Percentiles rank a stretch among this genome's conserved stretches.
Evolutionary conservation across 179 eudicot genomes (phyloP).

Genomic region (Drosera spatulata): DNA sequence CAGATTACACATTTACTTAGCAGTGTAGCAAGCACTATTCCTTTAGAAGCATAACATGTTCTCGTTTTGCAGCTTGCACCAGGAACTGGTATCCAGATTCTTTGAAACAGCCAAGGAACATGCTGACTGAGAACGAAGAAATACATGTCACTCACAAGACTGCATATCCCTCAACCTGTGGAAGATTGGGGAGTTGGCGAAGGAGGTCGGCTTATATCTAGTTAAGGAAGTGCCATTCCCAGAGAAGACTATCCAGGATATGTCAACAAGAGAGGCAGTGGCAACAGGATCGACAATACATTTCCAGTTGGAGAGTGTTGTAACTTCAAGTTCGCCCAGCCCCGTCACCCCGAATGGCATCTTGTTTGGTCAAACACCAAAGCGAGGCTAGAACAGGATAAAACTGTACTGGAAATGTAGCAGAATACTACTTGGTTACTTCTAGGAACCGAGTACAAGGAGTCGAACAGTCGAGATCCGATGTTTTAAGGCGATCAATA

Average conservation of each 20-base stretch:
- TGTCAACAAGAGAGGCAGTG: conserved; percentile 21
- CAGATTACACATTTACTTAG: no score
- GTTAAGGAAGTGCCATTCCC: conserved; percentile 4
- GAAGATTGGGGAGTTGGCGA: conserved; percentile 11
- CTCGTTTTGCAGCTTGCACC: no score
- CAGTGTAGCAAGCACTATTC: no score
- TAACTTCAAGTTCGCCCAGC: conserved; percentile 7
- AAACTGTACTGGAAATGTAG: no score
- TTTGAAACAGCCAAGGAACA: no score
- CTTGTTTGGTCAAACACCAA: background rate
- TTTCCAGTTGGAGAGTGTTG: conserved; percentile 16
- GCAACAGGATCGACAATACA: conserved; percentile 2
- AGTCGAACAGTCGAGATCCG: no score
- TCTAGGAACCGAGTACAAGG: no score
- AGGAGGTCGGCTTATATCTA: conserved; percentile 9
- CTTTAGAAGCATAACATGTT: no score
- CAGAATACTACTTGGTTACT: no score
- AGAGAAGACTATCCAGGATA: conserved; percentile 18
- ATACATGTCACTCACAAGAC: conserved; percentile 15
- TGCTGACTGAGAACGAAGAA: conserved; percentile 2
- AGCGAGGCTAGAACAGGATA: no score
- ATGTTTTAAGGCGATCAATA: no score
- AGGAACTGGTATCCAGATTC: no score
- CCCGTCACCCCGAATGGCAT: background rate
- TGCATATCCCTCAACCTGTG: conserved; percentile 4